Base-by-base conservation (phyloP, 352 stramenopile genomes). In the Phytopythium montanum region DNA sequence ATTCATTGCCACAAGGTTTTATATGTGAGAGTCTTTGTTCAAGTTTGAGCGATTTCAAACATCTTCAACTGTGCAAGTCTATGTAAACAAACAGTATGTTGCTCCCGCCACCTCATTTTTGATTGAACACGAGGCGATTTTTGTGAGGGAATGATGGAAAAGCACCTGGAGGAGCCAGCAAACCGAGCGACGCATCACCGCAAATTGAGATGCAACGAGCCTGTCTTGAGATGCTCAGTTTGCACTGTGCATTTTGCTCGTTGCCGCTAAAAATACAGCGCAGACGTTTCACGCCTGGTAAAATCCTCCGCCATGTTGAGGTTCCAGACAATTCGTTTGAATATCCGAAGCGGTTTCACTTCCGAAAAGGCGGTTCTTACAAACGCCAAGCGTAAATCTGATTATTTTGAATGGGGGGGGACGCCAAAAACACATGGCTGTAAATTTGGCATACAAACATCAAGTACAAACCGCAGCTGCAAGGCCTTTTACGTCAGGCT, bases 221-320 rank as follows among this genome's bases (percentile, higher is more conserved):
- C 38, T 44, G 38, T 44, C 38, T 23, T 21, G 38, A 44, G 38
- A 44, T 44, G 38, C 38, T 21, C 38, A 13, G 34, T 13, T 3
- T 13, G 34, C 34, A 39, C 18, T n/a, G 3, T 44, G 38, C 38
- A 44, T 18, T 38, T 8, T 38, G 33, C 33, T 12, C 38, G 18
- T 6, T 3, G 19, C 26, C 6, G 41, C 41, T 48, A 48, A 48
- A 44, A 48, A 48, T 48, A 48, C 41, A 19, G 26, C 8, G 7
- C 10, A 4, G 3, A 48, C 41, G 10, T 31, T 31, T 29, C 23
- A 21, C 12, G 12, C 44, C 44, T 2, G n/a, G n/a, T n/a, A 33
- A 31, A 33, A 51, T 51, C 44, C 21, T 33, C 6, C n/a, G n/a
- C n/a, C n/a, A n/a, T n/a, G 44, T 51, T 51, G 44, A 51, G 44